phyloP scores from a whole-genome alignment of 2,329 filamentous ascomycete species.

The Trichophyton mentagrophytes region DNA sequence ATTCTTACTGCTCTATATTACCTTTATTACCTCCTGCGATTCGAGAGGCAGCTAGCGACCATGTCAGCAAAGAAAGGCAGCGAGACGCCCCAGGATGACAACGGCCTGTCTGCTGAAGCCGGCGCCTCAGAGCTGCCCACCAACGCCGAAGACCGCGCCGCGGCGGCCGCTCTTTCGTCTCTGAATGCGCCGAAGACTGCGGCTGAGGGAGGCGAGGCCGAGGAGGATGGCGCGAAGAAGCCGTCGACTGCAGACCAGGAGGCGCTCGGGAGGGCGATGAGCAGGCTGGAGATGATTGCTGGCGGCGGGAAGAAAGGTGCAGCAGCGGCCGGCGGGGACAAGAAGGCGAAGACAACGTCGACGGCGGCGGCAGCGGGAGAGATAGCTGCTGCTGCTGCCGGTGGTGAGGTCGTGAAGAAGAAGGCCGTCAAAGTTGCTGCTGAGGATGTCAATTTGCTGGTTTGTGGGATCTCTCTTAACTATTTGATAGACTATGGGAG shows the following conservation, averaged over 20 bases:
- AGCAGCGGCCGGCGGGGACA: slow-evolving; percentile 15
- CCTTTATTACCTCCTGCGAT: not conserved
- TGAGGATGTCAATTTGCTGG: slow-evolving; percentile 36
- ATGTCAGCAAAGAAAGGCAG: not conserved
- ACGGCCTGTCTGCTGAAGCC: slow-evolving; percentile 23
- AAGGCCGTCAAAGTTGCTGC: slow-evolving; percentile 33
- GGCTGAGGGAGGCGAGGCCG: slow-evolving; percentile 21
- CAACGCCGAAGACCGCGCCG: slow-evolving; percentile 39
- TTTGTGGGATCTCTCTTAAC: slow-evolving; percentile 17
- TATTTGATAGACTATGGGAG: not conserved
- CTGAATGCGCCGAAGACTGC: slow-evolving; percentile 29
- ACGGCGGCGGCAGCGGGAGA: not conserved
- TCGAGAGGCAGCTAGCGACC: not conserved
- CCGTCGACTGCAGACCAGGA: slow-evolving; percentile 33
- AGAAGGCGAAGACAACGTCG: not conserved
- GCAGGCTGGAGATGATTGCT: slow-evolving; percentile 33
- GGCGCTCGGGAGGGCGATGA: slow-evolving; percentile 39
- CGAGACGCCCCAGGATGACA: not conserved
- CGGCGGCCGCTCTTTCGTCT: slow-evolving; percentile 37
- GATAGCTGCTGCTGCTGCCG: slow-evolving; percentile 9
- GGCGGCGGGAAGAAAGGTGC: slow-evolving; percentile 17
- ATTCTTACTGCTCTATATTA: not conserved
- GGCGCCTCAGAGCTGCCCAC: slow-evolving; percentile 26
- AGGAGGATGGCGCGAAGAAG: slow-evolving; percentile 17
- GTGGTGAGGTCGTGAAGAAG: slow-evolving; percentile 19